Base-by-base conservation (phyloP, 768 basidiomycete genomes). In the Cantharellus anzutake region DNA sequence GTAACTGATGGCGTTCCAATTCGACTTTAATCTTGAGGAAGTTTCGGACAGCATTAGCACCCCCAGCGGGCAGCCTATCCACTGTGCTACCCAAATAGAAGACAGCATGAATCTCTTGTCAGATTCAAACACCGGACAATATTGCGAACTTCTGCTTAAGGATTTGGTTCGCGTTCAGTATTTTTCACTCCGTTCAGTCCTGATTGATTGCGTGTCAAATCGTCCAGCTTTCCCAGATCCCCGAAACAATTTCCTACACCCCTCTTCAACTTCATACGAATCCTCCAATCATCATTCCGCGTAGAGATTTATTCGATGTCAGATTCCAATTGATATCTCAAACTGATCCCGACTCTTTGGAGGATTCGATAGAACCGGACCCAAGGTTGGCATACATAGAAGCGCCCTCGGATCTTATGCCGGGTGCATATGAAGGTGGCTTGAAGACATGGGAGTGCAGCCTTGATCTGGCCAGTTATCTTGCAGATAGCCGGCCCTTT, bases 391-490 rank as follows among this genome's bases (percentile, higher is more conserved):
- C 20, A 29, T 29, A 29, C 20, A 29, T 94, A 16, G 84, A 90
- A 63, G 80, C 83, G 1, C 85, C 85, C 0, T 89, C 90, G 0
- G 94, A 98, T 70, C 78, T 99, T 11, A 80, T 97, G 2, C 86
- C 91, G 2, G 83, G 91, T 1, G 76, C 91, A 0, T 98, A 99
- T 64, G 94, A 99, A 71, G 94, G 94, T 29, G 94, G 94, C 3
- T 69, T 98, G 57, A 97, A 98, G 71, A 97, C 92, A 2, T 99
- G 94, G 94, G 94, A 99, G 69, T 94, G 90, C 64, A 86, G 87
- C 55, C 70, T 92, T 11, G 94, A 98, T 69, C 74, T 98, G 2
- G 86, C 86, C 0, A 75, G 79, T 41, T 84, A 82, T 42, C 53
- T 72, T 44, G 59, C 60, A 64, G 20, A 29, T 29, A 29, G 20